Conservation (phyloP, 352 stramenopile genomes). For the Globisporangium barbulae region DNA sequence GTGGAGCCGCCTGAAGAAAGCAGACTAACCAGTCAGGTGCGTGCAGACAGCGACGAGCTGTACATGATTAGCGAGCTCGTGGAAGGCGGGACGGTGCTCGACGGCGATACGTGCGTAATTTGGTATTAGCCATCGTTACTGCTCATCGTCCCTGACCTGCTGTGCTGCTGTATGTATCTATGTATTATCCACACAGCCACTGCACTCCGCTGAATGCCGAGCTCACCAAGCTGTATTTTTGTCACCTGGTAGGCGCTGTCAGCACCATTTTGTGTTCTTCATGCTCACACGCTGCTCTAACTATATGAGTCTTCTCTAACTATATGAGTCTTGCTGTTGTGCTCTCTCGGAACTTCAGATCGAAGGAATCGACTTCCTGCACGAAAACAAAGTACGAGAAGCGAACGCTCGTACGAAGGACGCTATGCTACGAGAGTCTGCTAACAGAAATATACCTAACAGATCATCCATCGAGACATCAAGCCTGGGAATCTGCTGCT, state of each 20-base stretch:
- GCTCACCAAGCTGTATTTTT: slow-evolving; percentile 71
- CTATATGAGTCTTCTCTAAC: background rate
- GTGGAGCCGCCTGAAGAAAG: too few relatives aligned
- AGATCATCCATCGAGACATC: slow-evolving; percentile 84
- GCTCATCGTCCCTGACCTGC: background rate
- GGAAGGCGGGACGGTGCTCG: slow-evolving; percentile 63
- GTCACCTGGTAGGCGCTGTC: slow-evolving; percentile 48
- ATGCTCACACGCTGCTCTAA: background rate
- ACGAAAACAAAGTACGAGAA: slow-evolving; percentile 68
- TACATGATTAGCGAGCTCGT: slow-evolving; percentile 86
- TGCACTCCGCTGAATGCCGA: slow-evolving; percentile 62
- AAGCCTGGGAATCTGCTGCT: slow-evolving; percentile 78
- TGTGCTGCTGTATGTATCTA: background rate
- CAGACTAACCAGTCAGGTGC: background rate
- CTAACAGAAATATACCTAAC: background rate
- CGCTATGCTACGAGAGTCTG: background rate
- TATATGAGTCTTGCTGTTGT: background rate
- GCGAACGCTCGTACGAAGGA: background rate
- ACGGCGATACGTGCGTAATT: slow-evolving; percentile 52
- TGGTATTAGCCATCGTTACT: too few relatives aligned
- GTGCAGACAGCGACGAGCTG: slow-evolving; percentile 64
- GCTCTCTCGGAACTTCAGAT: slow-evolving; percentile 33
- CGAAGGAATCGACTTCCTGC: slow-evolving; percentile 77
- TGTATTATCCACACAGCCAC: slow-evolving; percentile 25
- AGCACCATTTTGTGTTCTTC: background rate